phyloP scores from a whole-genome alignment of 2,329 filamentous ascomycete genomes.

The Sphaerulina populicola region DNA sequence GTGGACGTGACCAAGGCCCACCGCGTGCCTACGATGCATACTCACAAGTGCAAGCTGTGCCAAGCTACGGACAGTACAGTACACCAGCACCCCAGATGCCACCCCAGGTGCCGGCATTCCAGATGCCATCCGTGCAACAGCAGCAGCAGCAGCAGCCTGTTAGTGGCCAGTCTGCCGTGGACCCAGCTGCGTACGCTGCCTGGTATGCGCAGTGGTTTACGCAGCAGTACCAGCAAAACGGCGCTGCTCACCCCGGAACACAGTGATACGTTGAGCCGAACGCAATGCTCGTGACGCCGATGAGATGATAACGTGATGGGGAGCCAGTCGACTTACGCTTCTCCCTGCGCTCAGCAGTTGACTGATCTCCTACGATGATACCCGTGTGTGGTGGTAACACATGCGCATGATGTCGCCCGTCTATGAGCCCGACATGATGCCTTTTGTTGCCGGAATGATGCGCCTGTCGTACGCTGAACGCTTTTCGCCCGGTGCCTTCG shows the following conservation, averaged over 20 bases:
- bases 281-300: constrained; percentile 22
- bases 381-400: constrained; percentile 16
- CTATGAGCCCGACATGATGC: constrained; percentile 9
- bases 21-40: constrained; percentile 36
- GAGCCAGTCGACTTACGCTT: constrained; percentile 4
- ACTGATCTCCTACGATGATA: constrained; percentile 15
- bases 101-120: constrained; percentile 28
- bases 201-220: constrained; percentile 17
- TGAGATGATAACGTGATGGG: constrained; percentile 17
- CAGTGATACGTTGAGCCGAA: constrained; percentile 24
- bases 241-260: constrained; percentile 31
- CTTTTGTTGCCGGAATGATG: constrained; percentile 7
- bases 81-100: constrained; percentile 23
- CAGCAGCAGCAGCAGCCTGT: constrained; percentile 5
- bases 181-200: constrained; percentile 20
- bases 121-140: constrained; percentile 27
- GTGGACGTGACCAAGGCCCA: constrained; percentile 27
- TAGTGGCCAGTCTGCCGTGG: constrained; percentile 11
- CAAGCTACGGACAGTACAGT: constrained; percentile 28
- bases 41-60: constrained; percentile 41
- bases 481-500: constrained; percentile 6
- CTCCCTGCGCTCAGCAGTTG: constrained; percentile 5
- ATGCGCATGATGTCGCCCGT: constrained; percentile 12
- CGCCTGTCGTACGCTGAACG: constrained; percentile 11
- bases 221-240: constrained; percentile 25